Percentiles rank a stretch among this genome's conserved stretches.
Conservation (phyloP, 2,329 filamentous ascomycete genomes). For the Cladosporium sp. region DNA sequence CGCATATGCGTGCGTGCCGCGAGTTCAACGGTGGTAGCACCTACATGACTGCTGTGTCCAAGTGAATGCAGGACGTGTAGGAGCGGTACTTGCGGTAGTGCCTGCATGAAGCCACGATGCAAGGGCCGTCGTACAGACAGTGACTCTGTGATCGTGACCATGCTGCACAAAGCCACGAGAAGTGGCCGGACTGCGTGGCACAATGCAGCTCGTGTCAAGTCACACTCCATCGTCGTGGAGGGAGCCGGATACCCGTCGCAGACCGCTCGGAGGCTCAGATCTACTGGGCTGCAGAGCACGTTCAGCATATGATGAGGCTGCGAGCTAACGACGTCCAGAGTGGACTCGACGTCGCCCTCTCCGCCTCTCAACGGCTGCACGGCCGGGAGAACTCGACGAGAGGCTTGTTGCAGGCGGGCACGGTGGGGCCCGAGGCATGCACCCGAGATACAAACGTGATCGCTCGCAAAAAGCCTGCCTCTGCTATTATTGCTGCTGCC, state of each 20-base stretch:
- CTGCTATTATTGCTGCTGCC: not conserved
- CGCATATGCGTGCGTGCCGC: not conserved
- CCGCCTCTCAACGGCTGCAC: slow-evolving; percentile 9
- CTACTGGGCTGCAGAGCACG: slow-evolving; percentile 1
- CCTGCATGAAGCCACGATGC: slow-evolving; percentile 21
- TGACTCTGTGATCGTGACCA: not conserved
- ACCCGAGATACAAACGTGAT: not conserved
- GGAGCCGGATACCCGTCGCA: not conserved
- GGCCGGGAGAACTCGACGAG: not conserved
- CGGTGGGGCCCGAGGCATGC: not conserved
- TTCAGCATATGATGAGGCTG: not conserved
- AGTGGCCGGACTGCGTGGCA: slow-evolving; percentile 10
- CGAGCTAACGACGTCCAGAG: not conserved
- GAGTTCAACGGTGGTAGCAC: no score
- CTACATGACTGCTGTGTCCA: not conserved
- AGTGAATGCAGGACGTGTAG: slow-evolving; percentile 6
- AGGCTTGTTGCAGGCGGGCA: slow-evolving; percentile 1
- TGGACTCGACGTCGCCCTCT: not conserved
- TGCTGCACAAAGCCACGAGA: slow-evolving; percentile 24
- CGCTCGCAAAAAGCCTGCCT: not conserved
- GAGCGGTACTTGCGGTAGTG: slow-evolving; percentile 17
- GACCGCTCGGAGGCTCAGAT: slow-evolving; percentile 4
- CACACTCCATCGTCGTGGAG: not conserved
- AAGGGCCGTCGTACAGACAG: slow-evolving; percentile 14
- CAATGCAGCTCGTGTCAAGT: slow-evolving; percentile 3